Conservation (phyloP, 2,329 filamentous ascomycete genomes). For the Fusarium staphyleae region DNA sequence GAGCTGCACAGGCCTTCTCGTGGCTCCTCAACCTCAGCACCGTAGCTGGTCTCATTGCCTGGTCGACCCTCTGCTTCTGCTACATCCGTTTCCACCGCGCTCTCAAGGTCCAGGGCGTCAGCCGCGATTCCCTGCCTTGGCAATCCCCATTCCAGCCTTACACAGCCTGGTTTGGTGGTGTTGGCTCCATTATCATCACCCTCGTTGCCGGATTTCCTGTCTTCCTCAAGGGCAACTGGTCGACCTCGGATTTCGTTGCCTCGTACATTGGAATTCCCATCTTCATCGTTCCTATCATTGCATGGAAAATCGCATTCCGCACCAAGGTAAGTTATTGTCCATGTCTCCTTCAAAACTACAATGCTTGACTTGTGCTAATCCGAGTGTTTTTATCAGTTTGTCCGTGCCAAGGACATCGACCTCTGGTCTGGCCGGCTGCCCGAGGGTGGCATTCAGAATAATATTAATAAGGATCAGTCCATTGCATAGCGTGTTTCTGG, state of each 20-base stretch:
- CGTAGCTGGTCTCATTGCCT: constrained; percentile 66
- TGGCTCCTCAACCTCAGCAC: constrained; percentile 78
- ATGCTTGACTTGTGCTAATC: neutral
- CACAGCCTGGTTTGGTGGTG: constrained; percentile 66
- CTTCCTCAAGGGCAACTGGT: constrained; percentile 73
- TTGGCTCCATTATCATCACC: constrained; percentile 66
- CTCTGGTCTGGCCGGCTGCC: constrained; percentile 44
- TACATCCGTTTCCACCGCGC: constrained; percentile 64
- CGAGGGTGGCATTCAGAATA: neutral
- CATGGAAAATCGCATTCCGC: constrained; percentile 59
- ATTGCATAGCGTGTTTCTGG: too few species aligned
- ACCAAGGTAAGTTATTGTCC: constrained; percentile 22
- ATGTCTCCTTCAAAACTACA: neutral
- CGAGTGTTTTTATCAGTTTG: constrained; percentile 26
- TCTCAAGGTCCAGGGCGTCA: constrained; percentile 60
- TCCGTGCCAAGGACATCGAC: constrained; percentile 59
- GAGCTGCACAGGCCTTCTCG: constrained; percentile 68
- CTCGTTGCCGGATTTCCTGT: constrained; percentile 79
- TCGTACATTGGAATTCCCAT: constrained; percentile 69
- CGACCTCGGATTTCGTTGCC: constrained; percentile 67
- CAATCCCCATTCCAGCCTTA: constrained; percentile 65
- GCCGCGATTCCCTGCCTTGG: constrained; percentile 61
- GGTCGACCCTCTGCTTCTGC: constrained; percentile 65
- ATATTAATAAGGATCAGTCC: neutral
- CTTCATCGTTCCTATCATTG: constrained; percentile 66